These are phyloP conservation scores for Cladobotryum mycophilum DNA, from an alignment of 2,329 filamentous ascomycete species.

Conservation along the genomic window DNA sequence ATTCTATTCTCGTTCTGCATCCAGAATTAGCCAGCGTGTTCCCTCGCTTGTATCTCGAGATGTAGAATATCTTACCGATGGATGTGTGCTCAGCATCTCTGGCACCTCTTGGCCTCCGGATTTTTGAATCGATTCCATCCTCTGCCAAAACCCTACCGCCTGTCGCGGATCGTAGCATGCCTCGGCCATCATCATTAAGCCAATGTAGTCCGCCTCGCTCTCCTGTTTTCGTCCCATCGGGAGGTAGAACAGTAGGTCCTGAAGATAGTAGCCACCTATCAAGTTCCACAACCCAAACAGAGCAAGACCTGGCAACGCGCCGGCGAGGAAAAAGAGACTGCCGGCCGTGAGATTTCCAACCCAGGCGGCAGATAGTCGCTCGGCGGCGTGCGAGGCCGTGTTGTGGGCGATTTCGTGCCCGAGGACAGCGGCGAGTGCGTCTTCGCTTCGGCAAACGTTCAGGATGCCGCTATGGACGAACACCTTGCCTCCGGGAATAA, in stretches of 20 bases:
- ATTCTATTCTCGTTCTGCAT: slow-evolving; percentile 55
- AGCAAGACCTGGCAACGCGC: slow-evolving; percentile 34
- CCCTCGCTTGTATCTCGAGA: neutral
- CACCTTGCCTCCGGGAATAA: slow-evolving; percentile 72
- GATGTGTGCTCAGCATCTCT: slow-evolving; percentile 72
- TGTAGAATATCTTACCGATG: slow-evolving; percentile 48
- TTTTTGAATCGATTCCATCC: slow-evolving; percentile 52
- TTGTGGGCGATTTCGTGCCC: slow-evolving; percentile 78
- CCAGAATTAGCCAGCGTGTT: neutral
- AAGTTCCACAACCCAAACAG: slow-evolving; percentile 36
- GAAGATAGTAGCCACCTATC: slow-evolving; percentile 38
- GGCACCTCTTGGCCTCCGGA: slow-evolving; percentile 45
- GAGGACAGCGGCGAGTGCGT: slow-evolving; percentile 67
- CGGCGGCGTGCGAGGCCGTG: slow-evolving; percentile 60
- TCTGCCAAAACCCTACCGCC: slow-evolving; percentile 59
- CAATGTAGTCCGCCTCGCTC: slow-evolving; percentile 74
- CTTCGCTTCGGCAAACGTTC: slow-evolving; percentile 58
- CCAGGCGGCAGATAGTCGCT: slow-evolving; percentile 51
- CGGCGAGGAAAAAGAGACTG: slow-evolving; percentile 43
- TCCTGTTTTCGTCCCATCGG: slow-evolving; percentile 68
- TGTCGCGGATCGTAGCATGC: slow-evolving; percentile 68
- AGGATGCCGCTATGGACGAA: slow-evolving; percentile 73
- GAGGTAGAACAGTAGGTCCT: slow-evolving; percentile 58
- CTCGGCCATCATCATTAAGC: slow-evolving; percentile 75
- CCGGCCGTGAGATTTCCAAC: slow-evolving; percentile 47